phyloP scores from a whole-genome alignment of 1,284 basidiomycete genomes.

The Ustilago nuda region DNA sequence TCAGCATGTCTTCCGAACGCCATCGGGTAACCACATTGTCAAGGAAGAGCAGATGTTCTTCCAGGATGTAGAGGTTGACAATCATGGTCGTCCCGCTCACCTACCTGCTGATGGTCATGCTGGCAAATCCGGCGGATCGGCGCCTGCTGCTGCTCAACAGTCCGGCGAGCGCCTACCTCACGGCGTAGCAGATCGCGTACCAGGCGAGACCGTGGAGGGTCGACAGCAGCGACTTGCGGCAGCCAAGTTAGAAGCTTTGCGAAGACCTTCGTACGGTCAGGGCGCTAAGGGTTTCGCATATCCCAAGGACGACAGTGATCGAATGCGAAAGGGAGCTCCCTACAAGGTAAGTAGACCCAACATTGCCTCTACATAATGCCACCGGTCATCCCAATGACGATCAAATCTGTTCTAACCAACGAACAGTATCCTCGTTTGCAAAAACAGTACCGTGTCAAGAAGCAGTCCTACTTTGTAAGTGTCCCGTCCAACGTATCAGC shows the following conservation, averaged over 20 bases:
- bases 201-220: slow-evolving; percentile 63
- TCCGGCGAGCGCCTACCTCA: slow-evolving; percentile 35
- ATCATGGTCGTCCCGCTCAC: slow-evolving; percentile 57
- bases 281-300: slow-evolving; percentile 58
- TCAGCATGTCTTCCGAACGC: slow-evolving; percentile 67
- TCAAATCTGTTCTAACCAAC: slow-evolving; percentile 49
- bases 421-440: slow-evolving; percentile 59
- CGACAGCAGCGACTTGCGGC: slow-evolving; percentile 58
- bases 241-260: slow-evolving; percentile 54
- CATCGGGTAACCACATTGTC: slow-evolving; percentile 62
- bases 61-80: slow-evolving; percentile 50
- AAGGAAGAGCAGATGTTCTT: slow-evolving; percentile 60
- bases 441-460: slow-evolving; percentile 62
- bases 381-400: slow-evolving; percentile 30
- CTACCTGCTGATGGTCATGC: slow-evolving; percentile 30
- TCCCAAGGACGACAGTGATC: slow-evolving; percentile 62
- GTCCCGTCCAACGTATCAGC: not conserved
- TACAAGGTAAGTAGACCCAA: slow-evolving; percentile 57
- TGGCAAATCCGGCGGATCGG: slow-evolving; percentile 12
- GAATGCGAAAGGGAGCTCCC: slow-evolving; percentile 58
- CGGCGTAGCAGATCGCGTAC: slow-evolving; percentile 52
- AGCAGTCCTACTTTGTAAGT: slow-evolving; percentile 64
- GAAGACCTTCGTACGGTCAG: slow-evolving; percentile 56
- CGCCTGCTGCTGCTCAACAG: slow-evolving; percentile 23
- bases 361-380: not conserved